phyloP scores from a whole-genome alignment of 2,329 filamentous ascomycete genomes.

The Trichoderma pleuroti region DNA sequence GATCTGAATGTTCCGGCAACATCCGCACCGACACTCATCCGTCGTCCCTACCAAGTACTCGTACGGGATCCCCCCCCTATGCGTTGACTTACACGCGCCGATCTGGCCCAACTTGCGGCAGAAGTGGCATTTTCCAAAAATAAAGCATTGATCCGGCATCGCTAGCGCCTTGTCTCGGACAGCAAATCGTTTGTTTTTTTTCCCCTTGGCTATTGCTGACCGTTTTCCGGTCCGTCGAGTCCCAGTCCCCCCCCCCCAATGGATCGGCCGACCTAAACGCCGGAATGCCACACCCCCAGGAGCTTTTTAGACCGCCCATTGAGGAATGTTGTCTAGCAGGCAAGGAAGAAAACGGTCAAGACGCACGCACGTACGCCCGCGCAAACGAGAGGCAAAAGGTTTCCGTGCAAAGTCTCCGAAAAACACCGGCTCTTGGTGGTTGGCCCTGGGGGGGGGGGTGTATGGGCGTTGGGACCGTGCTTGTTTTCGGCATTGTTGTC shows the following conservation, averaged over 20 bases:
- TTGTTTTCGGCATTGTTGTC: neutral
- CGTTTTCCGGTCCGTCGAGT: neutral
- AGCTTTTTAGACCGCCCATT: constrained; percentile 11
- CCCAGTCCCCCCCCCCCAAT: neutral
- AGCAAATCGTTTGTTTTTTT: neutral
- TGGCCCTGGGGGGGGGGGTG: neutral
- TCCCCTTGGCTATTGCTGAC: neutral
- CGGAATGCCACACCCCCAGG: neutral
- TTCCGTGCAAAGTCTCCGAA: constrained; percentile 13
- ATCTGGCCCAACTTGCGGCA: neutral
- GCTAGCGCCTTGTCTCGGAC: neutral
- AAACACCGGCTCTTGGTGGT: neutral
- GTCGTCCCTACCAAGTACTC: neutral
- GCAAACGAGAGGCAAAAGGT: neutral
- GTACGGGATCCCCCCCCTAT: neutral
- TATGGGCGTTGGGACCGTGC: neutral
- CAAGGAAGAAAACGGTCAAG: neutral
- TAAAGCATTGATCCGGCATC: neutral
- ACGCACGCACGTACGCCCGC: neutral
- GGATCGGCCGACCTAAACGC: constrained; percentile 8
- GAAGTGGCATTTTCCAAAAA: constrained; percentile 1
- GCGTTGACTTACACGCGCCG: neutral
- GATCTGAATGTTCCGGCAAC: neutral
- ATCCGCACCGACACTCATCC: neutral
- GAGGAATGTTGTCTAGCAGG: neutral